phyloP scores from a whole-genome alignment of 768 basidiomycete species.

The Rhizopogon rudus region DNA sequence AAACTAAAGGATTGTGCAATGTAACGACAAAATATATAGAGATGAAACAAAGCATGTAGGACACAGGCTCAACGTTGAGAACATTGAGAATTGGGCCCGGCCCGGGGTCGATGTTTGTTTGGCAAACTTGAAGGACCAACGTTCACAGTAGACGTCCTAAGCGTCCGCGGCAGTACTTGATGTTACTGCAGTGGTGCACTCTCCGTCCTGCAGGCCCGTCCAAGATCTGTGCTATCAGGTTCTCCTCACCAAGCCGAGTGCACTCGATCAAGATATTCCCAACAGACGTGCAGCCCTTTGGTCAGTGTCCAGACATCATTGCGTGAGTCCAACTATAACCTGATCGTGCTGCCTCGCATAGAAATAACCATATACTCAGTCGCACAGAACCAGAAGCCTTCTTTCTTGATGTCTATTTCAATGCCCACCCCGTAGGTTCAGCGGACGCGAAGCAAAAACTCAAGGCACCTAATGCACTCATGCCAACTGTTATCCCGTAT shows the following conservation, averaged over 20 bases:
- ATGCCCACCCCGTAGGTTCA: constrained; percentile 49
- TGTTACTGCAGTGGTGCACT: constrained; percentile 65
- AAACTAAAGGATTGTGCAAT: constrained; percentile 36
- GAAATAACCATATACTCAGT: constrained; percentile 29
- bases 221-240: constrained; percentile 66
- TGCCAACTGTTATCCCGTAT: constrained; percentile 69
- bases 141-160: too few species aligned
- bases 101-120: not conserved
- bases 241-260: constrained; percentile 62
- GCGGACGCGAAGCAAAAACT: constrained; percentile 50
- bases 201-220: constrained; percentile 54
- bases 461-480: constrained; percentile 64
- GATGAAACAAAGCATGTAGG: too few species aligned
- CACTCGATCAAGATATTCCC: constrained; percentile 66
- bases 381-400: constrained; percentile 70
- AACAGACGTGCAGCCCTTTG: constrained; percentile 58
- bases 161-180: constrained; percentile 16
- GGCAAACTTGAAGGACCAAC: not conserved
- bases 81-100: too few species aligned
- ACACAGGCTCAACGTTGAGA: too few species aligned
- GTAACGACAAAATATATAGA: too few species aligned
- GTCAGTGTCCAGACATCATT: constrained; percentile 51
- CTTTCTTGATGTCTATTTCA: constrained; percentile 72
- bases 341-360: constrained; percentile 8
- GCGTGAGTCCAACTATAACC: constrained; percentile 40